These are phyloP conservation scores for Alloascoidea hylecoeti DNA, from an alignment of 805 yeast genomes.

Conservation along the genomic window DNA sequence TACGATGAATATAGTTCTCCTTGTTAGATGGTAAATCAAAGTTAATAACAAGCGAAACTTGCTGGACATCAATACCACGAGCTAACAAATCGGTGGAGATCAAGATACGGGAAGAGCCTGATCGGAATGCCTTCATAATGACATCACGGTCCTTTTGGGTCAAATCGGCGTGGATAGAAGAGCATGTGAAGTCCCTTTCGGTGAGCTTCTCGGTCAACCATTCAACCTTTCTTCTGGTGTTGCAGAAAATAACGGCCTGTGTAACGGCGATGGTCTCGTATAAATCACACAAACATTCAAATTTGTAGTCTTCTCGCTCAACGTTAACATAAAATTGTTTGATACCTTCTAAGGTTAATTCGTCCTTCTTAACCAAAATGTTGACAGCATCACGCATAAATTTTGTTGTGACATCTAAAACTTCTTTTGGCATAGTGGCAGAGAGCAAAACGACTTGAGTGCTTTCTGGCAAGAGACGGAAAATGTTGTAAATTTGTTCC, in stretches of 20 bases:
- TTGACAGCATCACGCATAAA: slow-evolving; percentile 91
- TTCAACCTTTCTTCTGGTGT: slow-evolving; percentile 91
- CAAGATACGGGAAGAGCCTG: slow-evolving; percentile 84
- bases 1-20: slow-evolving; percentile 94
- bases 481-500: slow-evolving; percentile 89
- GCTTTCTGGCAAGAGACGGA: slow-evolving; percentile 67
- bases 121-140: slow-evolving; percentile 91
- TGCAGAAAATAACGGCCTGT: slow-evolving; percentile 96
- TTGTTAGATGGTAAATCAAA: slow-evolving; percentile 87
- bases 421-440: slow-evolving; percentile 90
- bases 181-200: slow-evolving; percentile 77
- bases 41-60: slow-evolving; percentile 89
- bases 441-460: slow-evolving; percentile 90
- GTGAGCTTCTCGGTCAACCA: slow-evolving; percentile 73
- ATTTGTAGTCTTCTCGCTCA: slow-evolving; percentile 88
- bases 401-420: slow-evolving; percentile 80
- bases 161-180: slow-evolving; percentile 96
- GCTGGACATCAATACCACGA: slow-evolving; percentile 97
- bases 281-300: slow-evolving; percentile 86
- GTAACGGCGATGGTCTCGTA: slow-evolving; percentile 93
- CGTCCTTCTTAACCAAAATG: slow-evolving; percentile 89
- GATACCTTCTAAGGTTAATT: slow-evolving; percentile 86
- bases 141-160: slow-evolving; percentile 88
- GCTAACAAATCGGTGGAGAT: slow-evolving; percentile 97
- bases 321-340: slow-evolving; percentile 85